phyloP scores from a whole-genome alignment of 164 flowering plant genomes.

The Pachysandra terminalis region DNA sequence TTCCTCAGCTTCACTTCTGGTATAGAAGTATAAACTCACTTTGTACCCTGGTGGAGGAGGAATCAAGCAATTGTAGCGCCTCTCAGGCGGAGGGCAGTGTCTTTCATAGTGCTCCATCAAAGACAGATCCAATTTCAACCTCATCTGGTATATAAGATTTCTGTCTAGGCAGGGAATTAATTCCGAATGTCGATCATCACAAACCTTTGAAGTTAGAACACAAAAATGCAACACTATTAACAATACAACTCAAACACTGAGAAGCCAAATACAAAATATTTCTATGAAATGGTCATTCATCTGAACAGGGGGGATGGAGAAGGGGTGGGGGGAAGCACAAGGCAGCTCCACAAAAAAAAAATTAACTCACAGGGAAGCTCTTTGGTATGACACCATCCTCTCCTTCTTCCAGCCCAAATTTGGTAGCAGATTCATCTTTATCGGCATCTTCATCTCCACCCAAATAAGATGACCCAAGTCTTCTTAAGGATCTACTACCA shows the following conservation, averaged over 20 bases:
- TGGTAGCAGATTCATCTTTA: constrained; percentile 45
- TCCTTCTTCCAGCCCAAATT: constrained; percentile 48
- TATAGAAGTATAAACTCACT: constrained; percentile 34
- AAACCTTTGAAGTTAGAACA: constrained; percentile 49
- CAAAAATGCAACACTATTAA: constrained; percentile 2
- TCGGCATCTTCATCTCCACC: constrained; percentile 82
- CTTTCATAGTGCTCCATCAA: constrained; percentile 95
- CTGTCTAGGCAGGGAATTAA: constrained; percentile 89
- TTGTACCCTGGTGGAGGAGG: constrained; percentile 90
- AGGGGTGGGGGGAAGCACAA: too few species aligned
- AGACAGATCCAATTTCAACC: constrained; percentile 79
- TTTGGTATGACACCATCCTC: constrained; percentile 51
- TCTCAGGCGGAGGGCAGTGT: constrained; percentile 79
- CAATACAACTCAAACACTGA: neutral
- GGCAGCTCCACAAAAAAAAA: neutral
- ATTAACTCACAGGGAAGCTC: constrained; percentile 83
- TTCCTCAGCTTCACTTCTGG: constrained; percentile 3
- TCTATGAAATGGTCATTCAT: neutral
- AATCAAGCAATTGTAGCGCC: constrained; percentile 83
- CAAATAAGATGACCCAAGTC: constrained; percentile 68
- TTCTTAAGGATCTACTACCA: constrained; percentile 59
- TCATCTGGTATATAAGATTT: constrained; percentile 67
- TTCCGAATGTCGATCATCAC: constrained; percentile 84
- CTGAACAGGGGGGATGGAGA: neutral
- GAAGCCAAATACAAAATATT: neutral